Base-by-base conservation (phyloP, 345 rosid genomes). In the Cardamine chenopodiifolia region DNA sequence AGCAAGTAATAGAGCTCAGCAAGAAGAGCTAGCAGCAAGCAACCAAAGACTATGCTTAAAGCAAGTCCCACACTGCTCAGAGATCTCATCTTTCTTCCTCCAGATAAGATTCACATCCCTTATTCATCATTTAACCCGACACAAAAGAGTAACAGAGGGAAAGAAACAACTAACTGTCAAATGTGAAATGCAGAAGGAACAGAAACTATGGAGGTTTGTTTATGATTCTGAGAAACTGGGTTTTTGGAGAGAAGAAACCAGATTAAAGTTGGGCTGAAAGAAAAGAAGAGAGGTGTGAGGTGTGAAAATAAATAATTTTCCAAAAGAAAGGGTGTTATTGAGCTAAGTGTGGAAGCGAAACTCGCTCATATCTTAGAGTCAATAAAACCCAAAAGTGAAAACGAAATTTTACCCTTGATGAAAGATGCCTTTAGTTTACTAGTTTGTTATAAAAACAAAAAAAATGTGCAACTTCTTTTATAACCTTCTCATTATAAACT, bases 51-150 rank as follows among this genome's bases (percentile, higher is more conserved):
- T 74, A 90, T 87, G 79, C 91, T 92, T 78, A 95, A 75, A 39
- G 93, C 99, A 81, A 95, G 95, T 13, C 97, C 99, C 47, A 91
- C 90, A 81, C 91, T 81, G 39, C 99, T 91, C 79, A 94, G 77
- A 79, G 97, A 90, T 80, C 84, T 91, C 99, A 94, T 94, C 74
- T 78, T 85, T 76, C 47, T 22, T 53, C 39, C 19, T 72, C 60
- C 2, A 69, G 32, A 72, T 55, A 68, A 70, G 66, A 70, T 63
- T 62, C 70, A 75, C 61, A 48, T 75, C 20, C 50, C 73, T 50
- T 68, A 9, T 32, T 61, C 79, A 44, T 76, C 48, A 8, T 61
- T 61, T 40, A 2, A 59, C 2, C 26, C 26, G 11, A 12, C 47
- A 25, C 37, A 66, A 58, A 56, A 57, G 44, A 28, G 7, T 9